Base-by-base conservation (phyloP, 2,329 filamentous ascomycete species). In the Colletotrichum limetticola region DNA sequence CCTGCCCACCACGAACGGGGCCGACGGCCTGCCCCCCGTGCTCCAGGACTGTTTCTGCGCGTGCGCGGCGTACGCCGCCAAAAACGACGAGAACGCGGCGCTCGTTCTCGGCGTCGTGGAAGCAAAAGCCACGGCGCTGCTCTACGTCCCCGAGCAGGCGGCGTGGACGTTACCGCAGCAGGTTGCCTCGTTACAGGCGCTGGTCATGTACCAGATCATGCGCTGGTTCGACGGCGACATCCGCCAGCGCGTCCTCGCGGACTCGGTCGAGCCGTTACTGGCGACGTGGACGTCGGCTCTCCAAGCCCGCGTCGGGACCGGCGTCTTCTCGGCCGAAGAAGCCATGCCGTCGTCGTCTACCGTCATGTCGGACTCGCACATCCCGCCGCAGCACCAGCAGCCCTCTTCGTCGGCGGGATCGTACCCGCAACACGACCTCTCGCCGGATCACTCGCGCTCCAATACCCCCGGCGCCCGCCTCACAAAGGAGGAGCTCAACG, bases 11-110 rank as follows among this genome's bases (percentile, higher is more conserved):
- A 68, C 64, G 8, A 65, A 60, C 63, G 71, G 74, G 42, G 72
- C 66, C 2, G 74, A 76, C 4, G 72, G 72, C 6, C 69, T 80
- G 24, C 79, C 79, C 1, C 49, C 57, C 14, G 77, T 75, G 24
- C 62, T 81, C 0, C 77, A 80, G 64, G 79, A 80, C 62, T 79
- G 77, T n/a, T 81, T 77, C 71, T 76, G 78, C 12, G 70, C 76
- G 16, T 66, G 80, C 24, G 66, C 78, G 0, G 74, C 75, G 5
- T 81, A 81, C 64, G 26, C 73, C 1, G 60, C 75, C 56, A 79
- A 77, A 66, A 81, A 77, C 12, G 63, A 77, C 5, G 65, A 71
- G 11, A 81, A 77, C 55, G 74, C 78, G 32, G 71, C 77, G 1
- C 65, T 76, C 2, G 75, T 79, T 2, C 74, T 80, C 64, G 75